These are phyloP conservation scores for Phallus indusiatus DNA, from an alignment of 768 basidiomycete genomes.

Conservation along the genomic window DNA sequence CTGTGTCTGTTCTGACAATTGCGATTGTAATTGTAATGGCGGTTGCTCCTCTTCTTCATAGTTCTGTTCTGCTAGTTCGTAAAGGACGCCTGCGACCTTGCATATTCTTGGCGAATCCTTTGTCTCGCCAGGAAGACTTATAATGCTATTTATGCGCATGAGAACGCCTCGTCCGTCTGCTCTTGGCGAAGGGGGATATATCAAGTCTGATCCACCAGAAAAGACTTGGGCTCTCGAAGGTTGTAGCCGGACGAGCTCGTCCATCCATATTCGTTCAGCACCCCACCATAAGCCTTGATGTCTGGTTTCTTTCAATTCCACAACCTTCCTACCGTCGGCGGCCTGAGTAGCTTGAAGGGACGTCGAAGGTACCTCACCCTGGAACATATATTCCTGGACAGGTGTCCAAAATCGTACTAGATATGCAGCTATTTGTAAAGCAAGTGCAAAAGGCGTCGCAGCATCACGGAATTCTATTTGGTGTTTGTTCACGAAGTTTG, in stretches of 20 bases:
- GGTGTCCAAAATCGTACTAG: constrained; percentile 60
- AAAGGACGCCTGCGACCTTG: constrained; percentile 63
- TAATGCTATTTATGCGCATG: constrained; percentile 56
- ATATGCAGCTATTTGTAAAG: constrained; percentile 59
- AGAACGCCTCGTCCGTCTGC: constrained; percentile 59
- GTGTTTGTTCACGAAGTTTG: constrained; percentile 1
- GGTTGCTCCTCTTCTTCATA: constrained; percentile 44
- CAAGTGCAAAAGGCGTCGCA: constrained; percentile 55
- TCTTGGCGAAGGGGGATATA: constrained; percentile 56
- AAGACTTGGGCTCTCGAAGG: constrained; percentile 47
- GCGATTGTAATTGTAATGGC: background rate
- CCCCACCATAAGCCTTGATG: constrained; percentile 90
- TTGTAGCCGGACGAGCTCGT: constrained; percentile 76
- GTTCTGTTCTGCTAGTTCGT: constrained; percentile 68
- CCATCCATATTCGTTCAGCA: constrained; percentile 78
- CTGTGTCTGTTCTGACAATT: too few relatives aligned
- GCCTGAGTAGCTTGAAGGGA: constrained; percentile 15
- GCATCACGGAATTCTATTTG: constrained; percentile 38
- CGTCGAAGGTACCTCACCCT: constrained; percentile 28
- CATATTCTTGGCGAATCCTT: constrained; percentile 40
- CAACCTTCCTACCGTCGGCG: background rate
- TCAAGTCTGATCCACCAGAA: constrained; percentile 50
- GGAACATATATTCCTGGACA: constrained; percentile 56
- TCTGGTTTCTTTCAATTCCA: constrained; percentile 23
- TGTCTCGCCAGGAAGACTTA: constrained; percentile 40